A percentile compares a stretch with the other conserved stretches of the same genome.
Conservation (phyloP, 306 rosid genomes). For the Ormosia semicastrata region DNA sequence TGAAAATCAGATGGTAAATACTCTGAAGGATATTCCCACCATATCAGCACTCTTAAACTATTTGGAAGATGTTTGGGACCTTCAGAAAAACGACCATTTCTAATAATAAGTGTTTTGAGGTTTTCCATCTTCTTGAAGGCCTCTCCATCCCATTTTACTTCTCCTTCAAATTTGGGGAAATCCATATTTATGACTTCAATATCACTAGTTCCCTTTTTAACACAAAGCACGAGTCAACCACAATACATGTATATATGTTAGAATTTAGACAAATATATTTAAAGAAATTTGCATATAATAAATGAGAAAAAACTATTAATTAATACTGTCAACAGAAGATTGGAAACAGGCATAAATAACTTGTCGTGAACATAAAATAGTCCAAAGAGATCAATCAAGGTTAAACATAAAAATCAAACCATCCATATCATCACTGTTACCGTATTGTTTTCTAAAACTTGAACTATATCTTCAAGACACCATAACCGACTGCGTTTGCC, state of each 20-base stretch:
- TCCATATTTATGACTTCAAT: not conserved
- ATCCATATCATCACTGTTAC: not conserved
- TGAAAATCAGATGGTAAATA: not conserved
- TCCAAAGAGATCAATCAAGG: not conserved
- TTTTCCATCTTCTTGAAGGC: slow-evolving; percentile 19
- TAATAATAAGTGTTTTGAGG: slow-evolving; percentile 17
- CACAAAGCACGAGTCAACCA: not conserved
- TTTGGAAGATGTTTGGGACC: slow-evolving; percentile 18
- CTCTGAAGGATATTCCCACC: not conserved
- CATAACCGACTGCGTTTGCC: not conserved
- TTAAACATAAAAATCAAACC: not conserved
- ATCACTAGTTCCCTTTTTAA: not conserved
- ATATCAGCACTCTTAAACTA: slow-evolving; percentile 9
- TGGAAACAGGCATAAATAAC: not conserved
- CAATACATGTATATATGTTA: not conserved
- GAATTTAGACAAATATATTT: not conserved
- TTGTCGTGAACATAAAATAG: not conserved
- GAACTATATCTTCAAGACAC: not conserved
- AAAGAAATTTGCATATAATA: not conserved
- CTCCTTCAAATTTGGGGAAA: not conserved
- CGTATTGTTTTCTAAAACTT: not conserved
- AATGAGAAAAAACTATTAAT: not conserved
- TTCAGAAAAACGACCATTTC: not conserved
- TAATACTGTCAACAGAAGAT: no score
- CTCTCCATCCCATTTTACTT: slow-evolving; percentile 8